Evolutionary conservation across 2,329 filamentous ascomycete species (phyloP).

Genomic region (Exophiala sp.): DNA sequence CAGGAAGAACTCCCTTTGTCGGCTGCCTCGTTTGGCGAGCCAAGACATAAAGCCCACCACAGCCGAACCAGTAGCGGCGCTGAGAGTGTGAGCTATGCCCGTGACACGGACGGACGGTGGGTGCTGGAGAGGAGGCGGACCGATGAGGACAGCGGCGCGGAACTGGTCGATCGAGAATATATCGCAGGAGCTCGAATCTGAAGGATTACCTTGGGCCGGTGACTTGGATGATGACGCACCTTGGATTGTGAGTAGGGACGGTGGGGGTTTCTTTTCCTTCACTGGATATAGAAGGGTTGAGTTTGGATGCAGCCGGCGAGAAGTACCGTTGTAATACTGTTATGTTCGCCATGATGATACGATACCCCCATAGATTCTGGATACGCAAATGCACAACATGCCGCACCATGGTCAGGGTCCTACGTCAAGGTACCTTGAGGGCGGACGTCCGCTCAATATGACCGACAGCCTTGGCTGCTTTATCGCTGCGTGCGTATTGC

Average conservation of each 20-base stretch:
- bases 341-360: conserved; percentile 8
- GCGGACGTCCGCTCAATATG: too few species aligned
- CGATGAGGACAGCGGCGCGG: conserved; percentile 33
- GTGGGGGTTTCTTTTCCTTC: too few species aligned
- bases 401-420: too few species aligned
- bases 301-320: conserved; percentile 25
- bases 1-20: conserved; percentile 22
- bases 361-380: conserved; percentile 18
- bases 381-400: too few species aligned
- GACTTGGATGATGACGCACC: too few species aligned
- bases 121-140: conserved; percentile 35
- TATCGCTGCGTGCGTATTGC: too few species aligned
- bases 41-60: conserved; percentile 28
- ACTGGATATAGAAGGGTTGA: too few species aligned
- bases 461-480: too few species aligned
- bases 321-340: not conserved
- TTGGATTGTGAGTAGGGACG: too few species aligned
- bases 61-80: conserved; percentile 34
- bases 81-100: conserved; percentile 36
- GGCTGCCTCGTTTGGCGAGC: conserved; percentile 7
- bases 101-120: conserved; percentile 34
- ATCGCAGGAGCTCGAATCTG: conserved; percentile 30
- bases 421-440: too few species aligned
- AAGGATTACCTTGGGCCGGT: too few species aligned
- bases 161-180: conserved; percentile 33